Percentiles rank a stretch among this genome's conserved stretches.
Evolutionary conservation across 768 basidiomycete species (phyloP).

Genomic region (Trametes meyenii): DNA sequence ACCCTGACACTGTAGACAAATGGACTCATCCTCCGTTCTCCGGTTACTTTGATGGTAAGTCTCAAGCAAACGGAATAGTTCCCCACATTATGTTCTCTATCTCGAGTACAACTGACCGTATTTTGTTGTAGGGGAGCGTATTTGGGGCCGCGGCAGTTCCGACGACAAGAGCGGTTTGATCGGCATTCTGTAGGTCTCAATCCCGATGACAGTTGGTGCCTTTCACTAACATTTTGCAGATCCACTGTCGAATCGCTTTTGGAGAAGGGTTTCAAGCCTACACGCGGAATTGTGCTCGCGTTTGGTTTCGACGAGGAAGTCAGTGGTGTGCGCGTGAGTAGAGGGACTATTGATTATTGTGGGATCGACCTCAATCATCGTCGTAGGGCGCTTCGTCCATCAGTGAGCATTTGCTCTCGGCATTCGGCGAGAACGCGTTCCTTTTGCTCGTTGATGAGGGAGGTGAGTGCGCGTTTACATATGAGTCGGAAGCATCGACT

Average conservation of each 20-base stretch:
- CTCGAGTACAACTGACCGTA: no score
- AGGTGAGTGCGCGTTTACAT: conserved; percentile 33
- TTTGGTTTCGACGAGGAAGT: conserved; percentile 58
- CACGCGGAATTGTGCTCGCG: conserved; percentile 43
- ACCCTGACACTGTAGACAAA: conserved; percentile 44
- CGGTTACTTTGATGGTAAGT: conserved; percentile 44
- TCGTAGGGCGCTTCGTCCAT: conserved; percentile 47
- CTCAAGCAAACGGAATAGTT: neutral
- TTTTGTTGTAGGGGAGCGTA: conserved; percentile 26
- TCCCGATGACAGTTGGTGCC: neutral
- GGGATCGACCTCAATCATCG: neutral
- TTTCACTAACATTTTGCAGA: conserved; percentile 21
- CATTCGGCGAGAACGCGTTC: conserved; percentile 53
- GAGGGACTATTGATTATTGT: neutral
- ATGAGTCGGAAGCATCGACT: neutral
- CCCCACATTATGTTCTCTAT: neutral
- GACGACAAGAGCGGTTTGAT: conserved; percentile 41
- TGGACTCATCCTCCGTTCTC: conserved; percentile 56
- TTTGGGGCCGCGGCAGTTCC: conserved; percentile 40
- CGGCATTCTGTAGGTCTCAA: conserved; percentile 33
- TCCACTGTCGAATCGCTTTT: conserved; percentile 51
- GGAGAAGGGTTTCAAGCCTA: conserved; percentile 48
- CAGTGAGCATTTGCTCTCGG: conserved; percentile 41
- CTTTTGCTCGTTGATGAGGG: conserved; percentile 65
- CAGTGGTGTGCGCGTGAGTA: conserved; percentile 32